Percentiles rank a stretch among this genome's conserved stretches.
phyloP scores from a whole-genome alignment of 805 yeast species.

The Kazachstania martiniae region DNA sequence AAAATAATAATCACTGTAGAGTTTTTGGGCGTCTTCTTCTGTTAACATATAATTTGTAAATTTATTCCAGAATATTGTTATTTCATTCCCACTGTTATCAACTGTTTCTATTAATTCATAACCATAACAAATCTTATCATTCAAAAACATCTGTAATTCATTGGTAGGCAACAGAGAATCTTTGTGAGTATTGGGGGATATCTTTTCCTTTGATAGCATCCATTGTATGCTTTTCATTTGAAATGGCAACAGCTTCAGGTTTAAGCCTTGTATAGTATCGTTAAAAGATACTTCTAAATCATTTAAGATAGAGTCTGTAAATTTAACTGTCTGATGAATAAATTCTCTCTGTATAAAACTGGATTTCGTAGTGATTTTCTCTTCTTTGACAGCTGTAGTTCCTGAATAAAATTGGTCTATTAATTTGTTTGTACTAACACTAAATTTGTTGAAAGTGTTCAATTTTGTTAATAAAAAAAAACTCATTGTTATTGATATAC shows the following conservation, averaged over 20 bases:
- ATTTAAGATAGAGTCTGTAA: conserved; percentile 12
- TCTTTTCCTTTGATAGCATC: conserved; percentile 25
- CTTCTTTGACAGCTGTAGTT: neutral
- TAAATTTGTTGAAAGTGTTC: conserved; percentile 17
- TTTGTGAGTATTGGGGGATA: too few species aligned
- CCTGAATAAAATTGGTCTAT: conserved; percentile 16
- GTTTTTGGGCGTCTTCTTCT: conserved; percentile 8
- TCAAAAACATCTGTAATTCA: conserved; percentile 13
- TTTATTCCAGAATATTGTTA: conserved; percentile 27
- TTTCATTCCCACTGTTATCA: neutral
- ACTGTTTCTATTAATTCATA: conserved; percentile 13
- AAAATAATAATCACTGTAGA: conserved; percentile 6
- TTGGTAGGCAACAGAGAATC: too few species aligned
- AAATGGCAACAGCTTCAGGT: conserved; percentile 21
- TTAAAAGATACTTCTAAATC: conserved; percentile 2
- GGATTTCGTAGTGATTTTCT: conserved; percentile 1
- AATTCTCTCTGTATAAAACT: conserved; percentile 20
- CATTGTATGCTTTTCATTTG: conserved; percentile 25
- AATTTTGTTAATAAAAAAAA: neutral
- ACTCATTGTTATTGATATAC: neutral
- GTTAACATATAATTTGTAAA: conserved; percentile 22
- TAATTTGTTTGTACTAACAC: conserved; percentile 13
- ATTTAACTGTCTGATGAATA: conserved; percentile 13
- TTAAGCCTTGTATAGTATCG: conserved; percentile 6
- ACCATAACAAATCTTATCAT: conserved; percentile 20